Percentiles rank a stretch among this genome's conserved stretches.
Evolutionary conservation across 2,329 filamentous ascomycete species (phyloP).

Genomic region (Stagonosporopsis cucurbitacearum): DNA sequence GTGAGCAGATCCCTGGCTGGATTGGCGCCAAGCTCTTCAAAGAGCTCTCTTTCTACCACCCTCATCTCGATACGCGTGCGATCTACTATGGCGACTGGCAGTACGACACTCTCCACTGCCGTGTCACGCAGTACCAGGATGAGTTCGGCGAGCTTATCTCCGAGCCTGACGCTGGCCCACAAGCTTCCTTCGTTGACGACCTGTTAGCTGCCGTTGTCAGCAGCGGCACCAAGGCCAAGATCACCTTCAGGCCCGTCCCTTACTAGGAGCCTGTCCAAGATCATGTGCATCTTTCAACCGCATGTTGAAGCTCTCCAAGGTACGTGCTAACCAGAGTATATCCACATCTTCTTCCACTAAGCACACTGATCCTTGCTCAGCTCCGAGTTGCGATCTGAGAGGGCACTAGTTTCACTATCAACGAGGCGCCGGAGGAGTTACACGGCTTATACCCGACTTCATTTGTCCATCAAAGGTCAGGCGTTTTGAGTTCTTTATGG

Average conservation of each 20-base stretch:
- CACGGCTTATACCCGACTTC: not conserved
- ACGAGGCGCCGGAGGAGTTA: not conserved
- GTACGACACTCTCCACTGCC: slow-evolving; percentile 24
- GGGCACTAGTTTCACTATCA: not conserved
- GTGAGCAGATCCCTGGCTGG: slow-evolving; percentile 28
- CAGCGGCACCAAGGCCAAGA: slow-evolving; percentile 1
- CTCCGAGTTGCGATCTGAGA: not conserved
- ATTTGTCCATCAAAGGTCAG: not conserved
- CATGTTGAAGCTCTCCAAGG: not conserved
- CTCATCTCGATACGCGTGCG: slow-evolving; percentile 10
- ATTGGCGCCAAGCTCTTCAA: slow-evolving; percentile 6
- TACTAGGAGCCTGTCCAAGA: not conserved
- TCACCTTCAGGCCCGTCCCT: not conserved
- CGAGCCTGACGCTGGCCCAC: slow-evolving; percentile 19
- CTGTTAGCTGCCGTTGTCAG: slow-evolving; percentile 12
- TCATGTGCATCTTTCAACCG: not conserved
- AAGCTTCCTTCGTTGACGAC: slow-evolving; percentile 24
- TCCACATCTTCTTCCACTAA: not conserved
- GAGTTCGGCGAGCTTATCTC: slow-evolving; percentile 24
- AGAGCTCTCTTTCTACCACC: slow-evolving; percentile 23
- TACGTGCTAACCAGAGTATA: not conserved
- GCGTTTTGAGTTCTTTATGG: too few relatives aligned
- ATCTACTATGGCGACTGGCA: slow-evolving; percentile 30
- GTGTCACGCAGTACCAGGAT: slow-evolving; percentile 21
- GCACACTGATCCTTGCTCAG: not conserved